Conservation (phyloP, 2,329 filamentous ascomycete species). For the Sphaerulina musiva region DNA sequence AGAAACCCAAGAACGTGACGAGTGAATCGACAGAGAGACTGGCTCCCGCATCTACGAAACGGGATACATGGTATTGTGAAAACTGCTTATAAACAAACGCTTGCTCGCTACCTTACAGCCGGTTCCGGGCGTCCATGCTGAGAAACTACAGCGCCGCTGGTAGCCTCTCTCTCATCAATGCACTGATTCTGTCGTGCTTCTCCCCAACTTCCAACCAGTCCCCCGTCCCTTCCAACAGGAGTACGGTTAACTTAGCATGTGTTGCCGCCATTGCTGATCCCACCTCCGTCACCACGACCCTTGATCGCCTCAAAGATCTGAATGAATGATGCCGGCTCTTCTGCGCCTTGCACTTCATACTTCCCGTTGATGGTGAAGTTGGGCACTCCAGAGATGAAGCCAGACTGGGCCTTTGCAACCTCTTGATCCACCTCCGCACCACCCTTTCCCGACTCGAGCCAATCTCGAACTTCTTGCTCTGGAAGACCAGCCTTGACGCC, state of each 20-base stretch:
- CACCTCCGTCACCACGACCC: slow-evolving; percentile 21
- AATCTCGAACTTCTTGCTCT: slow-evolving; percentile 38
- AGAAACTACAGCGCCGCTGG: slow-evolving; percentile 2
- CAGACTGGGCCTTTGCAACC: slow-evolving; percentile 39
- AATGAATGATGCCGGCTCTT: slow-evolving; percentile 62
- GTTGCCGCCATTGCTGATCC: slow-evolving; percentile 15
- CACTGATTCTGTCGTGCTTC: not conserved
- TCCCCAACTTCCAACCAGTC: not conserved
- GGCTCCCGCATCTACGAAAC: not conserved
- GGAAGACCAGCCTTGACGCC: slow-evolving; percentile 42
- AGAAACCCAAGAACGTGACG: not conserved
- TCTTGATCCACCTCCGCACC: slow-evolving; percentile 43
- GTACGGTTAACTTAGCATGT: slow-evolving; percentile 9
- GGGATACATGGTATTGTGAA: not conserved
- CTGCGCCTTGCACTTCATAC: slow-evolving; percentile 63
- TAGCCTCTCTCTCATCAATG: not conserved
- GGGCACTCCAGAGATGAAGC: slow-evolving; percentile 62
- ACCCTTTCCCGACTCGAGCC: slow-evolving; percentile 41
- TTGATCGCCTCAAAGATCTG: slow-evolving; percentile 59
- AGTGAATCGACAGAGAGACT: not conserved
- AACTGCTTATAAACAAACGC: not conserved
- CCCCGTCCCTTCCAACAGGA: not conserved
- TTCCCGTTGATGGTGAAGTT: slow-evolving; percentile 65
- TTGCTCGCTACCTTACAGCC: slow-evolving; percentile 1
- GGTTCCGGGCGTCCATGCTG: not conserved